phyloP scores from a whole-genome alignment of 2,329 filamentous ascomycete genomes.

The Orbilia quercus region DNA sequence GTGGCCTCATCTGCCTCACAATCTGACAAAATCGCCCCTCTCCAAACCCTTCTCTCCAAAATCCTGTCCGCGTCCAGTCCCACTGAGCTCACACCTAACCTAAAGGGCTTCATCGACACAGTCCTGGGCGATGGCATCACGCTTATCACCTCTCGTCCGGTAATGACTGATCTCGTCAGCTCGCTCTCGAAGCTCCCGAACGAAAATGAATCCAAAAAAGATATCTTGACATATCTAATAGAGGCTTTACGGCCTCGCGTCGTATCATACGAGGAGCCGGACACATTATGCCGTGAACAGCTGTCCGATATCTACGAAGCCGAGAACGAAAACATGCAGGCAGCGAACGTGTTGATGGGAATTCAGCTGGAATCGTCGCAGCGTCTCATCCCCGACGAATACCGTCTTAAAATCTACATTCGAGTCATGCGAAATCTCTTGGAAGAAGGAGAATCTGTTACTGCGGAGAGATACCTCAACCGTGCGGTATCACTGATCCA shows the following conservation, averaged over 20 bases:
- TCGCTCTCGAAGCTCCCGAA: slow-evolving; percentile 72
- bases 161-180: slow-evolving; percentile 75
- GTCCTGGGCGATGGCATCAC: slow-evolving; percentile 77
- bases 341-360: slow-evolving; percentile 80
- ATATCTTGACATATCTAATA: slow-evolving; percentile 80
- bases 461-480: slow-evolving; percentile 88
- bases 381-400: slow-evolving; percentile 81
- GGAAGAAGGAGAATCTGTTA: slow-evolving; percentile 89
- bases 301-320: slow-evolving; percentile 84
- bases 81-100: slow-evolving; percentile 69
- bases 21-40: slow-evolving; percentile 68
- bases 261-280: slow-evolving; percentile 85
- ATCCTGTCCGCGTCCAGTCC: slow-evolving; percentile 67
- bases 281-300: slow-evolving; percentile 80
- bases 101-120: slow-evolving; percentile 75
- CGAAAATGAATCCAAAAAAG: slow-evolving; percentile 74
- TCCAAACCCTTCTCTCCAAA: slow-evolving; percentile 70
- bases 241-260: slow-evolving; percentile 73
- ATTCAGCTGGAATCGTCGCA: slow-evolving; percentile 92
- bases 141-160: slow-evolving; percentile 78
- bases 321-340: slow-evolving; percentile 81
- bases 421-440: slow-evolving; percentile 94
- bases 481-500: slow-evolving; percentile 93
- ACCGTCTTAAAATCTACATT: slow-evolving; percentile 88
- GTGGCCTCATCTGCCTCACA: slow-evolving; percentile 64